Evolutionary conservation across 192 early-diverging fungal genomes (phyloP).

Genomic region (Backusella macrospora): DNA sequence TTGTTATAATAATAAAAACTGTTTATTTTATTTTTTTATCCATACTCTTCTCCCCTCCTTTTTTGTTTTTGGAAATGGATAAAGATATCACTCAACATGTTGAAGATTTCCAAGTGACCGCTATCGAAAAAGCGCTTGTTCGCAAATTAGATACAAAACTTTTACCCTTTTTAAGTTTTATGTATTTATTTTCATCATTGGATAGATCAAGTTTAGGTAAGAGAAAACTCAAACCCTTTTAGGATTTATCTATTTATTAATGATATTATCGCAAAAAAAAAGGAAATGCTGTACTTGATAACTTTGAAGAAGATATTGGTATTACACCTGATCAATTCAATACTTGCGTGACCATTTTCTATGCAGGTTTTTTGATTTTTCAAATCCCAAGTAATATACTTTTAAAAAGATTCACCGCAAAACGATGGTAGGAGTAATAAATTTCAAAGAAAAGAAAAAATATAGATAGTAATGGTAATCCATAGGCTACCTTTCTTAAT

Average conservation of each 20-base stretch:
- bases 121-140: constrained; percentile 28
- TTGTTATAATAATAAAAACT: not conserved
- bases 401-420: constrained; percentile 32
- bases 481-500: constrained; percentile 38
- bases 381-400: constrained; percentile 43
- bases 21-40: not conserved
- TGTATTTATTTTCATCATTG: constrained; percentile 40
- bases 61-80: constrained; percentile 1
- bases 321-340: constrained; percentile 41
- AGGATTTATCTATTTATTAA: not conserved
- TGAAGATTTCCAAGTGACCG: not conserved
- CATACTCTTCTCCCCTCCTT: not conserved
- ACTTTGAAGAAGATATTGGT: constrained; percentile 38
- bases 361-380: constrained; percentile 36
- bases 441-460: not conserved
- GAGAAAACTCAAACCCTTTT: not conserved
- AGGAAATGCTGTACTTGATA: constrained; percentile 42
- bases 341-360: constrained; percentile 37
- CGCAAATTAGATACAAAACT: constrained; percentile 32
- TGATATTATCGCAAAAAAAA: not conserved
- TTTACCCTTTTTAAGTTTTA: constrained; percentile 36
- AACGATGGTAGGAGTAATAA: constrained; percentile 39
- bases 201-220: constrained; percentile 42
- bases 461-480: not conserved
- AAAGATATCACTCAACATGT: constrained; percentile 4